Conservation (phyloP, 1,284 basidiomycete species). For the Moniliella sp. region DNA sequence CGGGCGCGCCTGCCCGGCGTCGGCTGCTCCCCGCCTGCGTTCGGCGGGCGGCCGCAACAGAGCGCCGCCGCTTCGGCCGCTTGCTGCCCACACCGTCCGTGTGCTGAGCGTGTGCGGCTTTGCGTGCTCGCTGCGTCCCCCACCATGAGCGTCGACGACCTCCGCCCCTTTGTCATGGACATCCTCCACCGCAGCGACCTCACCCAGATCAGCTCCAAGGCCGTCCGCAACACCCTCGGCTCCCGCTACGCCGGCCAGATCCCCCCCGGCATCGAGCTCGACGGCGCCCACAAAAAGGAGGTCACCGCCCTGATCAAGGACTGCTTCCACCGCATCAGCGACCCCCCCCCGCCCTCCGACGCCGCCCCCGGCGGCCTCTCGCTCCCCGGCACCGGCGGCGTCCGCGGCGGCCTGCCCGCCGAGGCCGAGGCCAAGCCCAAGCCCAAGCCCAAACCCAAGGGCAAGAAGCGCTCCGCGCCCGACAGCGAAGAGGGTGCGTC, state of each 20-base stretch:
- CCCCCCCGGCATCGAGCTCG: constrained; percentile 12
- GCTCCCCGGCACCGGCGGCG: constrained; percentile 16
- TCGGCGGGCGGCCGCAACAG: no score
- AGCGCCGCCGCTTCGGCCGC: no score
- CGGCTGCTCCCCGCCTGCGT: no score
- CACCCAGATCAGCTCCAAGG: constrained; percentile 19
- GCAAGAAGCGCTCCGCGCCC: background rate
- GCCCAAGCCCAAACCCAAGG: constrained; percentile 4
- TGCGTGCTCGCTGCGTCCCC: no score
- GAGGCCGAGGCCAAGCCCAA: background rate
- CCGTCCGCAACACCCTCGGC: constrained; percentile 15
- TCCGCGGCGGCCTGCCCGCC: constrained; percentile 7
- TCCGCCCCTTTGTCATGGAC: constrained; percentile 18
- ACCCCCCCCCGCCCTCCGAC: constrained; percentile 1
- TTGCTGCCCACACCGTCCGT: no score
- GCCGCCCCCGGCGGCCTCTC: constrained; percentile 11
- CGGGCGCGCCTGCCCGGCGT: no score
- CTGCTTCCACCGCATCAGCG: constrained; percentile 21
- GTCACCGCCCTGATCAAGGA: constrained; percentile 19
- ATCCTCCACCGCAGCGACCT: constrained; percentile 25
- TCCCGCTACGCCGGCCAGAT: constrained; percentile 11
- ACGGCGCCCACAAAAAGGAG: constrained; percentile 16
- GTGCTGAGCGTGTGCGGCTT: no score
- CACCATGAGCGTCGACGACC: constrained; percentile 1
- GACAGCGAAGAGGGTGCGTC: constrained; percentile 8